Evolutionary conservation across 2,329 filamentous ascomycete genomes (phyloP).

Genomic region (Zasmidium cellare): DNA sequence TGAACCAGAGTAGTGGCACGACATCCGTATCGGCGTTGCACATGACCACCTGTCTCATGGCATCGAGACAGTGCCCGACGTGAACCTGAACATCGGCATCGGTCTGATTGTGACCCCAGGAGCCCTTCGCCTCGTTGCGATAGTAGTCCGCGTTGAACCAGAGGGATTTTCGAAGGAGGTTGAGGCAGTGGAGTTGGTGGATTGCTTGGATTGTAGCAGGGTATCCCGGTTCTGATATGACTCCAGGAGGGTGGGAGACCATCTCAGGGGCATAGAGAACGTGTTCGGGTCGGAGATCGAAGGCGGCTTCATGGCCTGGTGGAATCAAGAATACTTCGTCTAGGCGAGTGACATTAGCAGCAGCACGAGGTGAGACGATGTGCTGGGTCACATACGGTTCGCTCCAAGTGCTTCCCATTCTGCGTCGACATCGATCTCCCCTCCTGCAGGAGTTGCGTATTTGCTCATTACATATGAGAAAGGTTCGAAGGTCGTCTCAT

Average conservation of each 20-base stretch:
- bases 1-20: not conserved
- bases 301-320: not conserved
- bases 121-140: not conserved
- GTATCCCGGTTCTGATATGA: not conserved
- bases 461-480: not conserved
- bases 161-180: conserved; percentile 2
- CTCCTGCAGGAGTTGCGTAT: not conserved
- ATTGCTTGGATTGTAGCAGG: not conserved
- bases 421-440: not conserved
- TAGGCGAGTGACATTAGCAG: not conserved
- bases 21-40: not conserved
- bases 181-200: conserved; percentile 1
- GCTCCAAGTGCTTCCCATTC: not conserved
- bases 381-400: not conserved
- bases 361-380: not conserved
- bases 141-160: conserved; percentile 5
- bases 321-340: not conserved
- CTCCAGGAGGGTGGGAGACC: not conserved
- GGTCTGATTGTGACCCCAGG: not conserved
- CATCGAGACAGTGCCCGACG: not conserved
- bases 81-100: not conserved
- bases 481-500: not conserved
- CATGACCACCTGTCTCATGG: not conserved
- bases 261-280: not conserved
- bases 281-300: not conserved